Conservation (phyloP, 495 filamentous ascomycete genomes). For the Xylaria intraflava region DNA sequence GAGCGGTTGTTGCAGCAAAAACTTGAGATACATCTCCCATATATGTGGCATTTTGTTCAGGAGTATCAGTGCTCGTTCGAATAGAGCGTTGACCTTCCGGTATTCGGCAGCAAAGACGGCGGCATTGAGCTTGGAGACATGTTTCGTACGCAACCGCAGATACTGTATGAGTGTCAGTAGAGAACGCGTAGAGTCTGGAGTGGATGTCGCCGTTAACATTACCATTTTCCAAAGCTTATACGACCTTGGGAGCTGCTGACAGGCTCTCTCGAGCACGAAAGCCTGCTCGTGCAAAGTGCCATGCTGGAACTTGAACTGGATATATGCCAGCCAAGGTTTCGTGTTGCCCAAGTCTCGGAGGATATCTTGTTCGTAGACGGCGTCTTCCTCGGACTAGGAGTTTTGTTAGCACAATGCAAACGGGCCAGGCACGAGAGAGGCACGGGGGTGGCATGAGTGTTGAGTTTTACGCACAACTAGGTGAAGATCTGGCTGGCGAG, state of each 20-base stretch:
- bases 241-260: conserved; percentile 79
- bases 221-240: conserved; percentile 99
- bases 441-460: background rate
- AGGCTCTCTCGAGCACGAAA: conserved; percentile 92
- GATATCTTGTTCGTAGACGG: conserved; percentile 94
- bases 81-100: conserved; percentile 89
- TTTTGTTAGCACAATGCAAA: conserved; percentile 1
- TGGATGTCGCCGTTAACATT: conserved; percentile 4
- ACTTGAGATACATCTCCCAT: conserved; percentile 96
- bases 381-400: conserved; percentile 71
- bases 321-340: conserved; percentile 94
- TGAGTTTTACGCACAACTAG: conserved; percentile 58
- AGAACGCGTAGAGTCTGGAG: background rate
- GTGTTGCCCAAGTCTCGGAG: conserved; percentile 76
- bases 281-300: conserved; percentile 84
- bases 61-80: conserved; percentile 87
- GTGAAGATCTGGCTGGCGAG: conserved; percentile 55
- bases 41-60: conserved; percentile 99
- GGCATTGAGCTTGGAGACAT: conserved; percentile 77
- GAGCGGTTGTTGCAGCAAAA: conserved; percentile 83
- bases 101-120: conserved; percentile 76
- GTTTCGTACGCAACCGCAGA: conserved; percentile 74
- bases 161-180: conserved; percentile 52
- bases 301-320: conserved; percentile 84
- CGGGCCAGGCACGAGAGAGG: background rate